Evolutionary conservation across 352 stramenopile species (phyloP).

Genomic region (Phytophthora rubi): DNA sequence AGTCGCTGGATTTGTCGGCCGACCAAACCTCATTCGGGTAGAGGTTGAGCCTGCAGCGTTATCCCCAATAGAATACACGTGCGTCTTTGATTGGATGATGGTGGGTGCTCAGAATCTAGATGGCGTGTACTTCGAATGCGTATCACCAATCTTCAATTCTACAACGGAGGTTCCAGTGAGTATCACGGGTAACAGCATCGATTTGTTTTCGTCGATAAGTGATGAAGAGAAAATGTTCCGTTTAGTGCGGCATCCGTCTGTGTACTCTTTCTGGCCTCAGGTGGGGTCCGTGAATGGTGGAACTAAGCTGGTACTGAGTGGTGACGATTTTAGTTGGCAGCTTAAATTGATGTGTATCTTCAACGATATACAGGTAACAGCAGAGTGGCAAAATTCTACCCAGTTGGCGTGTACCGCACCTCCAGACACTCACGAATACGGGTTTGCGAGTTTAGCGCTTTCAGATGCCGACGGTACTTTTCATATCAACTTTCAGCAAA

Average conservation of each 20-base stretch:
- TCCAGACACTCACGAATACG: constrained; percentile 4
- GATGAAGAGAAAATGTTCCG: constrained; percentile 24
- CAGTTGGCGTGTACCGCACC: constrained; percentile 36
- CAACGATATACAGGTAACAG: constrained; percentile 11
- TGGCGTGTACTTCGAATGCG: constrained; percentile 32
- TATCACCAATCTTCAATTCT: constrained; percentile 20
- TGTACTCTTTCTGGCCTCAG: constrained; percentile 36
- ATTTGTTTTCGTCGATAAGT: constrained; percentile 37
- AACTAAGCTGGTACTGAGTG: constrained; percentile 40
- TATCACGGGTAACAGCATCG: constrained; percentile 52
- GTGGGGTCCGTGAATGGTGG: constrained; percentile 42
- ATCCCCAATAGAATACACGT: constrained; percentile 22
- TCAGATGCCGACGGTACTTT: constrained; percentile 34
- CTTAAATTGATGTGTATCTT: constrained; percentile 47
- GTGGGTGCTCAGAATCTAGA: background rate
- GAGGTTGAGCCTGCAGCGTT: constrained; percentile 10
- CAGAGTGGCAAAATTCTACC: constrained; percentile 37
- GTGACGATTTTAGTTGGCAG: constrained; percentile 33
- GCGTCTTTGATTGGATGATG: constrained; percentile 34
- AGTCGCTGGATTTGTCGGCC: constrained; percentile 28
- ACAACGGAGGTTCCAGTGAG: constrained; percentile 20
- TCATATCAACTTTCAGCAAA: constrained; percentile 22
- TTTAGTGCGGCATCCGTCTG: constrained; percentile 28
- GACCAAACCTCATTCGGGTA: constrained; percentile 29
- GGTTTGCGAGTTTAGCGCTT: constrained; percentile 27